These are phyloP conservation scores for Salvia rosmarinus DNA, from an alignment of 257 asterid genomes.

Conservation along the genomic window DNA sequence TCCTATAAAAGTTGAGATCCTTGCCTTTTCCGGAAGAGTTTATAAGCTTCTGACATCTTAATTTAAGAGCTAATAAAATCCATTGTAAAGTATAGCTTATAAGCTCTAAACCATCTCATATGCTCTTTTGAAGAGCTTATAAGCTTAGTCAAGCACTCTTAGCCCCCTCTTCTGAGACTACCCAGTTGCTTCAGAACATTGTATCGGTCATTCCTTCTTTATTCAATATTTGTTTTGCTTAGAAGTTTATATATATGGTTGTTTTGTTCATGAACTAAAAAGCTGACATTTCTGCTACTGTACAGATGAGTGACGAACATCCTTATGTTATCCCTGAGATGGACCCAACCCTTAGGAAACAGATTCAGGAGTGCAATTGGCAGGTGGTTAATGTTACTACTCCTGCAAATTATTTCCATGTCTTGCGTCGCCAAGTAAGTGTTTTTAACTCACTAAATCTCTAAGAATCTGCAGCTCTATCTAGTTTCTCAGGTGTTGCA, in stretches of 20 bases:
- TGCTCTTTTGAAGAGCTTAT: background rate
- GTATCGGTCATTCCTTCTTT: background rate
- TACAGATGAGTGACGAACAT: conserved; percentile 97
- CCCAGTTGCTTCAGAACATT: background rate
- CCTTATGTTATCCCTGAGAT: conserved; percentile 93
- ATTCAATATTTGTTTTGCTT: background rate
- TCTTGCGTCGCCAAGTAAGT: conserved; percentile 95
- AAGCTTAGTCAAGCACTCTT: background rate
- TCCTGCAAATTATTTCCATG: conserved; percentile 98
- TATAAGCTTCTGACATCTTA: background rate
- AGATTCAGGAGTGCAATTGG: conserved; percentile 97
- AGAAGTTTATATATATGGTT: background rate
- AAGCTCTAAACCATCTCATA: background rate
- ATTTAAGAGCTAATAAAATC: background rate
- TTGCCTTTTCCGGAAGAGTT: background rate
- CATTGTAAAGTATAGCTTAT: background rate
- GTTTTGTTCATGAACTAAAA: background rate
- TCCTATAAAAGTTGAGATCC: background rate
- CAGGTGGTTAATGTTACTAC: conserved; percentile 99
- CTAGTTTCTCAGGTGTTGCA: conserved; percentile 33
- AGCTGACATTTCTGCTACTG: conserved; percentile 24
- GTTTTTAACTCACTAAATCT: conserved; percentile 14
- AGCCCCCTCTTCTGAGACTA: background rate
- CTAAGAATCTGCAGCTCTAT: background rate
- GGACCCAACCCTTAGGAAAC: conserved; percentile 88